These are phyloP conservation scores for Saprolegnia diclina DNA, from an alignment of 352 stramenopile species.

Conservation along the genomic window DNA sequence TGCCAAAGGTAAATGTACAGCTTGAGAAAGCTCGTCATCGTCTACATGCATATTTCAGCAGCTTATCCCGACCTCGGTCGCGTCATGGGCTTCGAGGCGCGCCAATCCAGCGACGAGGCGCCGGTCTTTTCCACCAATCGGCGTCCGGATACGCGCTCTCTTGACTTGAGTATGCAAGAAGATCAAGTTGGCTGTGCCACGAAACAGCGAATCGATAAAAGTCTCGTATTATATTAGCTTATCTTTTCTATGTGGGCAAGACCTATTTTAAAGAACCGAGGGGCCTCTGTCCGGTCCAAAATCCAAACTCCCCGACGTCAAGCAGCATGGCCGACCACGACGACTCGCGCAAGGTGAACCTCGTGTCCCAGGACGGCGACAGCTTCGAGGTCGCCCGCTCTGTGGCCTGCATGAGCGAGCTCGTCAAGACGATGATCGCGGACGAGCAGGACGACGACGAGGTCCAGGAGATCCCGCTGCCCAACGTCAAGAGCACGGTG, in stretches of 20 bases:
- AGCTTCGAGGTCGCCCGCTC: slow-evolving; percentile 91
- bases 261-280: not conserved
- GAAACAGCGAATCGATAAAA: too few species aligned
- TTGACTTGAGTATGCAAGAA: too few species aligned
- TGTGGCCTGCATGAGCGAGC: slow-evolving; percentile 95
- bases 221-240: not conserved
- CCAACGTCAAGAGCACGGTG: slow-evolving; percentile 96
- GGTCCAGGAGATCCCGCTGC: slow-evolving; percentile 95
- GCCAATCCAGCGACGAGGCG: too few species aligned
- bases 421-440: slow-evolving; percentile 97
- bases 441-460: slow-evolving; percentile 94
- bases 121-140: too few species aligned
- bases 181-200: too few species aligned
- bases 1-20: too few species aligned
- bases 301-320: not conserved
- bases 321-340: slow-evolving; percentile 64
- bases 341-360: slow-evolving; percentile 74
- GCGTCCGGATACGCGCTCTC: too few species aligned
- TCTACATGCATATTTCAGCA: too few species aligned
- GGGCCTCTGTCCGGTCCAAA: not conserved
- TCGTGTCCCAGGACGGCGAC: slow-evolving; percentile 94
- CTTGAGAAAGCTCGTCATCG: too few species aligned
- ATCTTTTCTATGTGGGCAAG: not conserved
- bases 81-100: too few species aligned
- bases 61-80: too few species aligned